Conservation (phyloP, 345 rosid species). For the Jatropha curcas region DNA sequence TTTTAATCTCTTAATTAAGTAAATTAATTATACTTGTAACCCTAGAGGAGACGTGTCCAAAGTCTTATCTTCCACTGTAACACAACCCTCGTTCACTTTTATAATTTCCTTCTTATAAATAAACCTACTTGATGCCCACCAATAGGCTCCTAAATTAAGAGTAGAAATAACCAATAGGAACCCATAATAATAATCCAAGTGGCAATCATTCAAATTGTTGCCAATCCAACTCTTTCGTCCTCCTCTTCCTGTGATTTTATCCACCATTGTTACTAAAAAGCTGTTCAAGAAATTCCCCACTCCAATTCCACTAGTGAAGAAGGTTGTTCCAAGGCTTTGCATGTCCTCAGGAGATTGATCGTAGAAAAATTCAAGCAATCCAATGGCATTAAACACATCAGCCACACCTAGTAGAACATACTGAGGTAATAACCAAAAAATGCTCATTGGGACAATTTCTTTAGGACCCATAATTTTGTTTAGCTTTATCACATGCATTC, state of each 20-base stretch:
- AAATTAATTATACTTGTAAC: constrained; percentile 35
- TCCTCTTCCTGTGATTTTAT: constrained; percentile 49
- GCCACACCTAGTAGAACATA: constrained; percentile 72
- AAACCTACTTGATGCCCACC: constrained; percentile 68
- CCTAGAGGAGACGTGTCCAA: constrained; percentile 61
- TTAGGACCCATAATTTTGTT: constrained; percentile 43
- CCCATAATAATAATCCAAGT: constrained; percentile 83
- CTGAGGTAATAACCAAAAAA: constrained; percentile 81
- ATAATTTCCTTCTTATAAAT: constrained; percentile 67
- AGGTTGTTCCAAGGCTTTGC: constrained; percentile 93
- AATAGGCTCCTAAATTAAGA: constrained; percentile 58
- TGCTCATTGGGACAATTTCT: constrained; percentile 75
- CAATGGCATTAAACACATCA: constrained; percentile 80
- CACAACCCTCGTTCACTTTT: constrained; percentile 40
- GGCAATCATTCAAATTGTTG: constrained; percentile 69
- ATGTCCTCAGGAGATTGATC: constrained; percentile 89
- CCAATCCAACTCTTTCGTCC: constrained; percentile 86
- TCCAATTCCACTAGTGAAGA: constrained; percentile 87
- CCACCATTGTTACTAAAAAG: constrained; percentile 73
- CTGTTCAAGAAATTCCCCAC: constrained; percentile 84
- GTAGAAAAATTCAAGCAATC: constrained; percentile 80
- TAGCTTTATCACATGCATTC: constrained; percentile 53
- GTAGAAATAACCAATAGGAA: constrained; percentile 65
- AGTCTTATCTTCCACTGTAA: constrained; percentile 50
- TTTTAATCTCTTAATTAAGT: no score